Percentiles rank a stretch among this genome's conserved stretches.
Evolutionary conservation across 2,329 filamentous ascomycete species (phyloP).

Genomic region (Exserohilum rostratum): DNA sequence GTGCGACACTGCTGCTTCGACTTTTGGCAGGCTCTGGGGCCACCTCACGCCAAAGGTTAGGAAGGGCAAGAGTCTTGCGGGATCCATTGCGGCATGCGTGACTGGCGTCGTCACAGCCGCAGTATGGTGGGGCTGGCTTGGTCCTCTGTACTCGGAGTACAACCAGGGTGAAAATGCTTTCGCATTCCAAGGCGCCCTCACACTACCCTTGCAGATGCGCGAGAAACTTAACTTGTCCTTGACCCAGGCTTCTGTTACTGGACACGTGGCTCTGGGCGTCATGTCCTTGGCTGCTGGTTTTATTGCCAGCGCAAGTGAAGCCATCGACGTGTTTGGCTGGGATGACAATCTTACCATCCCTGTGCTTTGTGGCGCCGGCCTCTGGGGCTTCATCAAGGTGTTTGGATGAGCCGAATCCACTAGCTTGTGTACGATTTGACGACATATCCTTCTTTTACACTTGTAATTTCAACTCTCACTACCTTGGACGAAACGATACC

Average conservation of each 20-base stretch:
- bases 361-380: constrained; percentile 82
- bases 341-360: constrained; percentile 98
- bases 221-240: constrained; percentile 66
- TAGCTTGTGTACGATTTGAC: neutral
- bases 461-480: constrained; percentile 10
- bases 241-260: constrained; percentile 67
- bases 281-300: constrained; percentile 90
- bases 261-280: constrained; percentile 74
- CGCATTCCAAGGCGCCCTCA: constrained; percentile 79
- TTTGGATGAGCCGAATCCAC: constrained; percentile 61
- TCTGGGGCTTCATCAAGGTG: constrained; percentile 89
- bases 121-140: constrained; percentile 87
- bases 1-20: constrained; percentile 97
- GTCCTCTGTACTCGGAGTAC: constrained; percentile 57
- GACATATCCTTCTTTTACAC: constrained; percentile 18
- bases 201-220: constrained; percentile 67
- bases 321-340: constrained; percentile 89
- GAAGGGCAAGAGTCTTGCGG: constrained; percentile 88
- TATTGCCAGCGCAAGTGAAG: constrained; percentile 85
- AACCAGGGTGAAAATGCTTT: constrained; percentile 63
- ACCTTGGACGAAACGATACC: constrained; percentile 18
- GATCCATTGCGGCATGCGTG: constrained; percentile 80
- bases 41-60: constrained; percentile 86
- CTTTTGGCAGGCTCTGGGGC: constrained; percentile 88
- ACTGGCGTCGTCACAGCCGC: constrained; percentile 83